phyloP scores from a whole-genome alignment of 176 grass and related monocot genomes.

The Ensete glaucum region DNA sequence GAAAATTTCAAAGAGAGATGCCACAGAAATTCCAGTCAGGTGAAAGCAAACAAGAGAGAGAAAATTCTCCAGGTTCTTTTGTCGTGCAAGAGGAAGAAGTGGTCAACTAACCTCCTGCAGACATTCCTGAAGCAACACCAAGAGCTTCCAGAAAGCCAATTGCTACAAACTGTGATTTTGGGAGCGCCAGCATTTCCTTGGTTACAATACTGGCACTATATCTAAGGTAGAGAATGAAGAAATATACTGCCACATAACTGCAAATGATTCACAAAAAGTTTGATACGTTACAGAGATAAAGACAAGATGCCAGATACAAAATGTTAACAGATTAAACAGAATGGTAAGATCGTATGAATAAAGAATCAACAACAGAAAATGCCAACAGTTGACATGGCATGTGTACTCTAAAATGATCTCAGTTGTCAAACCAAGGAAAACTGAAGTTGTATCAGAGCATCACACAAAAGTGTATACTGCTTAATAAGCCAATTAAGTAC shows the following conservation, averaged over 20 bases:
- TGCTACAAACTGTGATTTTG: constrained; percentile 57
- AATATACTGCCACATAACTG: constrained; percentile 80
- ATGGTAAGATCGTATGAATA: too few relatives aligned
- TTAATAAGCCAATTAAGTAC: too few relatives aligned
- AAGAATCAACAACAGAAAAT: too few relatives aligned
- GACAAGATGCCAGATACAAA: neutral
- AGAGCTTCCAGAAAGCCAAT: constrained; percentile 72
- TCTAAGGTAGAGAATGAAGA: constrained; percentile 56
- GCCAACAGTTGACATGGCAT: too few relatives aligned
- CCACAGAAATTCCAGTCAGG: too few relatives aligned
- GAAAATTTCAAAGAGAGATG: neutral
- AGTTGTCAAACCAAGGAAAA: too few relatives aligned
- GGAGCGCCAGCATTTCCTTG: constrained; percentile 75
- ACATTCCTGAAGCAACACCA: constrained; percentile 84
- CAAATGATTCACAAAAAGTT: neutral
- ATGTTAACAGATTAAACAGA: too few relatives aligned
- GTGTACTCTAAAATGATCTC: too few relatives aligned
- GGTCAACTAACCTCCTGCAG: constrained; percentile 54
- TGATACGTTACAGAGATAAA: neutral
- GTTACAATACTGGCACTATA: constrained; percentile 54
- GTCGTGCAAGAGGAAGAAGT: constrained; percentile 8
- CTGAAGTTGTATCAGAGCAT: too few relatives aligned
- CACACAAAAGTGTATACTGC: too few relatives aligned
- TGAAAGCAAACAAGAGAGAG: neutral
- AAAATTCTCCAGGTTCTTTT: constrained; percentile 9